Evolutionary conservation across 306 rosid species (phyloP).

Genomic region (Prosopis cineraria): DNA sequence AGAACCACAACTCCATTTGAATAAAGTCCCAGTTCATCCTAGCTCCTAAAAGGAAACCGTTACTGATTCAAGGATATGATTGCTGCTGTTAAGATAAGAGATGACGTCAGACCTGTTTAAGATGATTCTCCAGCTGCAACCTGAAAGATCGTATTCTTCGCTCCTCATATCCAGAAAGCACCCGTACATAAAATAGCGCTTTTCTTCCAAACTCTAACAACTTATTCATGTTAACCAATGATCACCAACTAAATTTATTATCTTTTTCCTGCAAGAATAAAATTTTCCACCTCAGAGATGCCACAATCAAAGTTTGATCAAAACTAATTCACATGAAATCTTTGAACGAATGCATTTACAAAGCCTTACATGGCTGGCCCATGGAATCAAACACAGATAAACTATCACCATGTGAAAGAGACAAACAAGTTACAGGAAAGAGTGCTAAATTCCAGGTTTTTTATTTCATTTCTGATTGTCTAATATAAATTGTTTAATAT

Average conservation of each 20-base stretch:
- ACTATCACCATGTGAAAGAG: slow-evolving; percentile 16
- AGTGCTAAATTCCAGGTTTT: neutral
- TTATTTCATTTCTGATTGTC: neutral
- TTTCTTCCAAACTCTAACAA: slow-evolving; percentile 62
- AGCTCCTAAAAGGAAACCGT: slow-evolving; percentile 21
- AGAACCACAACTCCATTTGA: slow-evolving; percentile 21
- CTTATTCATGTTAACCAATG: slow-evolving; percentile 43
- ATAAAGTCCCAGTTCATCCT: slow-evolving; percentile 5
- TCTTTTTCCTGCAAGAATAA: slow-evolving; percentile 37
- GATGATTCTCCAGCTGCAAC: slow-evolving; percentile 55
- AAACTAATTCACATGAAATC: slow-evolving; percentile 26
- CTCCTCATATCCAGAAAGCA: slow-evolving; percentile 91
- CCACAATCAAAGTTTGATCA: slow-evolving; percentile 9
- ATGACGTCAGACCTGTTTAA: slow-evolving; percentile 41
- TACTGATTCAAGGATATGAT: slow-evolving; percentile 18
- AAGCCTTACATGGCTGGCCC: slow-evolving; percentile 8
- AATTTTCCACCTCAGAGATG: slow-evolving; percentile 15
- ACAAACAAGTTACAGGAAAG: neutral
- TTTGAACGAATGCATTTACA: slow-evolving; percentile 5
- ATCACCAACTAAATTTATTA: slow-evolving; percentile 25
- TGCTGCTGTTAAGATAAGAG: neutral
- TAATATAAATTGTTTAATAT: neutral
- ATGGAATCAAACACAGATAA: slow-evolving; percentile 16
- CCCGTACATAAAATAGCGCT: slow-evolving; percentile 67
- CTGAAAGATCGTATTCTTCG: slow-evolving; percentile 75